A percentile compares a stretch with the other conserved stretches of the same genome.
phyloP scores from a whole-genome alignment of 228 moss, liverwort and hornwort genomes.

The Sphagnum magellanicum region DNA sequence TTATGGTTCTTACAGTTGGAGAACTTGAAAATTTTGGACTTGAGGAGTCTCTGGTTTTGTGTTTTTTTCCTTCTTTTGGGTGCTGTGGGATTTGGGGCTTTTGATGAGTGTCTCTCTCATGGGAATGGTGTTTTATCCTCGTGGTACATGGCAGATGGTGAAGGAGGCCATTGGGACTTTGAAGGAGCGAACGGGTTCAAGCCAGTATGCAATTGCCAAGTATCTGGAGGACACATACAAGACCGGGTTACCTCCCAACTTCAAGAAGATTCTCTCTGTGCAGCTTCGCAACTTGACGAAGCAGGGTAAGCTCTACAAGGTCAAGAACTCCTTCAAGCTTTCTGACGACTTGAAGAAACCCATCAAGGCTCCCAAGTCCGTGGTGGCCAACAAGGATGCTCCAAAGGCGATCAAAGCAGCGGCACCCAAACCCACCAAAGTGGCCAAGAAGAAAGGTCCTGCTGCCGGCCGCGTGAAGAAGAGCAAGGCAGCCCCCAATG shows the following conservation, averaged over 20 bases:
- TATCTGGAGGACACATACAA: constrained; percentile 82
- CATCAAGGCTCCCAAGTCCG: constrained; percentile 37
- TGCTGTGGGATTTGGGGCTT: neutral
- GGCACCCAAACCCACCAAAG: neutral
- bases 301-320: constrained; percentile 66
- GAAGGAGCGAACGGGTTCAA: constrained; percentile 77
- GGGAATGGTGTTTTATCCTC: too few species aligned
- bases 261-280: constrained; percentile 62
- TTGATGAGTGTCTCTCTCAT: neutral
- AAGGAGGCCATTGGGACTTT: constrained; percentile 67
- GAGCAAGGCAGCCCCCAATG: constrained; percentile 10
- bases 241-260: constrained; percentile 63
- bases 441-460: constrained; percentile 14
- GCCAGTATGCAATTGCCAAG: constrained; percentile 79
- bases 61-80: too few species aligned
- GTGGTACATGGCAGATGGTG: constrained; percentile 37
- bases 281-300: constrained; percentile 76
- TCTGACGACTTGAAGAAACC: constrained; percentile 85
- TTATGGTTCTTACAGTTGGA: neutral
- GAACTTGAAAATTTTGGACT: neutral
- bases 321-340: constrained; percentile 82
- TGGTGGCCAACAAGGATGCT: constrained; percentile 19
- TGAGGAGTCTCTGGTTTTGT: neutral
- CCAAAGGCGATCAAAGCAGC: constrained; percentile 28
- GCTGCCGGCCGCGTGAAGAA: constrained; percentile 28